phyloP scores from a whole-genome alignment of 2,329 filamentous ascomycete species.

The Passalora sequoiae region DNA sequence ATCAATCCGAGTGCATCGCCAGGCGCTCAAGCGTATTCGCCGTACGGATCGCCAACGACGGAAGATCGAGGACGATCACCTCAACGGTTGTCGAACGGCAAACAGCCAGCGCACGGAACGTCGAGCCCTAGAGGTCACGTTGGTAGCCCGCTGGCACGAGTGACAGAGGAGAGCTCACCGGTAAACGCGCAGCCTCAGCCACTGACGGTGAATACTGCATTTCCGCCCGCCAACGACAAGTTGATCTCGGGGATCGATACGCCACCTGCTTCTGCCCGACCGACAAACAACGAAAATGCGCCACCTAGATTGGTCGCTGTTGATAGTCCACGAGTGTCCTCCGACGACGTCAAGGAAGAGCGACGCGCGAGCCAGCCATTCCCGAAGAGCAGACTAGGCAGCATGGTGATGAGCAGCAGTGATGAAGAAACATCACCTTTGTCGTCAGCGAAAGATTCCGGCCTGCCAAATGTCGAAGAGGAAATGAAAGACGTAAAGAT shows the following conservation, averaged over 20 bases:
- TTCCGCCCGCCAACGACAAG: conserved; percentile 21
- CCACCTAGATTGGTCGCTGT: conserved; percentile 24
- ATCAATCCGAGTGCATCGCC: conserved; percentile 51
- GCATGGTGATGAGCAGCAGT: conserved; percentile 20
- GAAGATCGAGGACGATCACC: conserved; percentile 66
- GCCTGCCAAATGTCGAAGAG: conserved; percentile 25
- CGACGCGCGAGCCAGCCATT: conserved; percentile 15
- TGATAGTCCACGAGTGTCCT: conserved; percentile 28
- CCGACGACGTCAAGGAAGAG: conserved; percentile 26
- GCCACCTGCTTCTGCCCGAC: conserved; percentile 11
- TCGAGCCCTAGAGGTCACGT: conserved; percentile 64
- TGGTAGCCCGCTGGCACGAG: conserved; percentile 66
- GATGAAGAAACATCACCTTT: conserved; percentile 19
- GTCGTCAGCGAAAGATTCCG: conserved; percentile 13
- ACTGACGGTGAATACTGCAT: conserved; percentile 35
- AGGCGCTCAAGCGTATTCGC: conserved; percentile 45
- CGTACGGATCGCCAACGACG: conserved; percentile 58
- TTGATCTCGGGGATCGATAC: conserved; percentile 36
- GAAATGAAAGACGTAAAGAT: conserved; percentile 50
- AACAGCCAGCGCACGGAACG: conserved; percentile 52
- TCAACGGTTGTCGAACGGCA: conserved; percentile 59
- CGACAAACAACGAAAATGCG: conserved; percentile 10
- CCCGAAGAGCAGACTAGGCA: conserved; percentile 20
- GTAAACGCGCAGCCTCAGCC: conserved; percentile 29
- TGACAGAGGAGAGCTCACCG: conserved; percentile 59